Evolutionary conservation across 2,329 filamentous ascomycete genomes (phyloP).

Genomic region (Nigrograna mackinnonii): DNA sequence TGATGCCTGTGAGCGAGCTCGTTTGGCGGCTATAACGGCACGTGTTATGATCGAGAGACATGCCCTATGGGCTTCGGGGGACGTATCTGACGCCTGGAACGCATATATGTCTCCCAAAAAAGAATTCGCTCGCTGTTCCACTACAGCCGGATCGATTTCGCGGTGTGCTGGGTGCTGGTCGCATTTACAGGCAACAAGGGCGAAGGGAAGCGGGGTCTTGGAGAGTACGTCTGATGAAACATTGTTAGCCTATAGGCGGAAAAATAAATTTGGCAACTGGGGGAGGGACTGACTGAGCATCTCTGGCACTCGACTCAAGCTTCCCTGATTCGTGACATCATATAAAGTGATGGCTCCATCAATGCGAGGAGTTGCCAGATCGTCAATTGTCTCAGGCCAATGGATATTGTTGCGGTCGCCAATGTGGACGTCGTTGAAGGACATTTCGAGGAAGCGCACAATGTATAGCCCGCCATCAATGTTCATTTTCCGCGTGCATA

Average conservation of each 20-base stretch:
- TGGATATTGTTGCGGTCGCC: slow-evolving; percentile 56
- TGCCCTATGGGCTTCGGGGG: slow-evolving; percentile 72
- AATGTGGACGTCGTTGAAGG: slow-evolving; percentile 56
- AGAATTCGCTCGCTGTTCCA: slow-evolving; percentile 65
- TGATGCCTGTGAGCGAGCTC: slow-evolving; percentile 43
- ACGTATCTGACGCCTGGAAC: slow-evolving; percentile 72
- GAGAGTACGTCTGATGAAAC: slow-evolving; percentile 66
- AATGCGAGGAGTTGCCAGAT: slow-evolving; percentile 72
- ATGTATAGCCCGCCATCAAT: slow-evolving; percentile 59
- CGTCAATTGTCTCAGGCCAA: slow-evolving; percentile 61
- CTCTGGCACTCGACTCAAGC: slow-evolving; percentile 73
- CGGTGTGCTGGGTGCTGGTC: slow-evolving; percentile 73
- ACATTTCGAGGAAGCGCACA: slow-evolving; percentile 62
- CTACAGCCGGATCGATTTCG: slow-evolving; percentile 69
- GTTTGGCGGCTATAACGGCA: slow-evolving; percentile 68
- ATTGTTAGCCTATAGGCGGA: neutral
- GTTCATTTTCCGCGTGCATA: slow-evolving; percentile 57
- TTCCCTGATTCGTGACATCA: slow-evolving; percentile 80
- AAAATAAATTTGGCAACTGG: neutral
- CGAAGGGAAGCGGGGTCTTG: slow-evolving; percentile 72
- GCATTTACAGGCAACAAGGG: slow-evolving; percentile 89
- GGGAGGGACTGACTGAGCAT: slow-evolving; percentile 70
- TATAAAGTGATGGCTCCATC: slow-evolving; percentile 87
- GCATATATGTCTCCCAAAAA: slow-evolving; percentile 69
- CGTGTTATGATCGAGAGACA: slow-evolving; percentile 77